Evolutionary conservation across 805 yeast species (phyloP), one percentile per base, ranked within the genome.

Genomic region (Candida methanosorbosa): DNA sequence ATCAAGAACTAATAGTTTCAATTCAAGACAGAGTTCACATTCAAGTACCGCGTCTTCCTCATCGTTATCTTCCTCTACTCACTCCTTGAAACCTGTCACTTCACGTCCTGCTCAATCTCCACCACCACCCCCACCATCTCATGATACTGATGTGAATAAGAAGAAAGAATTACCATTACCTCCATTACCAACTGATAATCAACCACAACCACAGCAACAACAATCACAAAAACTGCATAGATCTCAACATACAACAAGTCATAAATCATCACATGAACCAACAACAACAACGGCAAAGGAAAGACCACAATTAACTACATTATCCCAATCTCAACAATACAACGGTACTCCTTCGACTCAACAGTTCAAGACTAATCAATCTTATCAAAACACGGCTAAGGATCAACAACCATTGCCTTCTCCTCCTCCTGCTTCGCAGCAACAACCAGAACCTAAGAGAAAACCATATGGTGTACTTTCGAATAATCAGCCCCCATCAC

Each of bases 381-480:
- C n/a, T n/a, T n/a, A n/a, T n/a, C n/a, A n/a, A n/a, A n/a, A n/a
- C n/a, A n/a, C n/a, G n/a, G n/a, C n/a, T n/a, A n/a, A n/a, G n/a
- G n/a, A 29, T 35, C 27, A 23, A 36, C 43, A n/a, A 41, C 47
- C 14, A 39, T 45, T 12, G 7, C n/a, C 27, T 12, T n/a, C 27
- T 9, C 14, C 14, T 24, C 27, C 9, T 8, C 27, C 27, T 24
- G 9, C 15, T n/a, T n/a, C 27, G 12, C 9, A 11, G 27, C 36
- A 29, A 18, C 42, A 13, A 17, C 35, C 18, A 14, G 15, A 14
- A 11, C 5, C 16, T 9, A 38, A 33, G 30, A 36, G 38, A 26
- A 39, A 37, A 33, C 32, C 44, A 15, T 35, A 35, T 22, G 37
- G 35, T 4, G 30, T 37, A 2, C 6, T 38, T 12, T 32, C 37